These are phyloP conservation scores for Globisporangium cylindrosporum DNA, from an alignment of 352 stramenopile species.

Conservation along the genomic window DNA sequence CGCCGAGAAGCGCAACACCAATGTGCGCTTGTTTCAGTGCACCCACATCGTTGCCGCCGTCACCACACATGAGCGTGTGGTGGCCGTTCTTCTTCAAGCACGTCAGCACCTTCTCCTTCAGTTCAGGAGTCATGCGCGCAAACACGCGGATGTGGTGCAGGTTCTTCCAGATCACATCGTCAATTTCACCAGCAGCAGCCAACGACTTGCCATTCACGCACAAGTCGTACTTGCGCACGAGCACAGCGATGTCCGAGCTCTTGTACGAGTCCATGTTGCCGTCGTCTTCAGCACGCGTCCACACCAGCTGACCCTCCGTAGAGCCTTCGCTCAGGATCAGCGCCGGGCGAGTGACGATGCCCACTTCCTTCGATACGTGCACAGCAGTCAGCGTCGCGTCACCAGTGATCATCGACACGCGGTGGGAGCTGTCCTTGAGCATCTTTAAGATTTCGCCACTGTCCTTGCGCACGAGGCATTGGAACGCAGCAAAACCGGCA, in stretches of 20 bases:
- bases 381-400: slow-evolving; percentile 96
- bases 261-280: slow-evolving; percentile 61
- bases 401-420: slow-evolving; percentile 98
- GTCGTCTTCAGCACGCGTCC: slow-evolving; percentile 83
- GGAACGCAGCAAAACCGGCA: slow-evolving; percentile 92
- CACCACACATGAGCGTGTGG: slow-evolving; percentile 97
- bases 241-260: slow-evolving; percentile 49
- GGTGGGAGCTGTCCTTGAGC: slow-evolving; percentile 89
- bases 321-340: slow-evolving; percentile 66
- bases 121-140: slow-evolving; percentile 93
- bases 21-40: slow-evolving; percentile 92
- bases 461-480: slow-evolving; percentile 95
- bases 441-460: slow-evolving; percentile 92
- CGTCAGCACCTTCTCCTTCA: slow-evolving; percentile 97
- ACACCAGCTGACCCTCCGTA: slow-evolving; percentile 43
- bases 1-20: slow-evolving; percentile 76
- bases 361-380: slow-evolving; percentile 95
- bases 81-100: slow-evolving; percentile 92
- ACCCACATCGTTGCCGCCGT: slow-evolving; percentile 98
- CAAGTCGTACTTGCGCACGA: slow-evolving; percentile 83
- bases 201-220: slow-evolving; percentile 85
- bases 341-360: slow-evolving; percentile 85
- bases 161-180: slow-evolving; percentile 82
- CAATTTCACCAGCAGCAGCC: slow-evolving; percentile 62
- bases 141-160: slow-evolving; percentile 91